phyloP scores from a whole-genome alignment of 768 basidiomycete genomes.

The Boletus vermiculosoides region DNA sequence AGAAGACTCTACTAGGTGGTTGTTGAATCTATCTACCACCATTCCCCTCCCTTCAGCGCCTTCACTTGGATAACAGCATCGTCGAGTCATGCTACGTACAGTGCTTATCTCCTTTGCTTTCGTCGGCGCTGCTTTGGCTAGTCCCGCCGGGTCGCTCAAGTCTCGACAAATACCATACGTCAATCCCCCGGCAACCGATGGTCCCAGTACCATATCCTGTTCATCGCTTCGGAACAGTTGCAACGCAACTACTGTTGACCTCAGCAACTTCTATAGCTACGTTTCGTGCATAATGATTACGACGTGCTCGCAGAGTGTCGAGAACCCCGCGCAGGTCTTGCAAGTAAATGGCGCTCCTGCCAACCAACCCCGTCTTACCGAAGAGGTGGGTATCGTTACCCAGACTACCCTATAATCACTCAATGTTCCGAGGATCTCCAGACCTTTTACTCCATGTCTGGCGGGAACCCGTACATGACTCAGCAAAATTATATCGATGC shows the following conservation, averaged over 20 bases:
- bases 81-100: not conserved
- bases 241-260: conserved; percentile 17
- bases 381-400: conserved; percentile 6
- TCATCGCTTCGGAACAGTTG: conserved; percentile 20
- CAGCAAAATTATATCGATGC: conserved; percentile 25
- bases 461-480: conserved; percentile 19
- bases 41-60: not conserved
- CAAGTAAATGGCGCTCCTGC: conserved; percentile 6
- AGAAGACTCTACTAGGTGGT: not conserved
- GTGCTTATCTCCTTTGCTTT: not conserved
- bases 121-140: conserved; percentile 4
- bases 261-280: conserved; percentile 21
- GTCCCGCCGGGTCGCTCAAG: conserved; percentile 1
- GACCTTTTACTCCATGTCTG: conserved; percentile 20
- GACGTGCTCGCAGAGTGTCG: not conserved
- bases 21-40: too few species aligned
- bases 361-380: conserved; percentile 17
- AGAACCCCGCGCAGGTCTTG: conserved; percentile 1
- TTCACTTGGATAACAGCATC: not conserved
- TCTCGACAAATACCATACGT: not conserved
- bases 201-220: conserved; percentile 2
- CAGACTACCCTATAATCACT: not conserved
- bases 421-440: not conserved
- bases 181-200: too few species aligned
- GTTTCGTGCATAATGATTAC: conserved; percentile 22